Conservation (phyloP, 202 grass and related monocot genomes). For the Carex sylvatica region DNA sequence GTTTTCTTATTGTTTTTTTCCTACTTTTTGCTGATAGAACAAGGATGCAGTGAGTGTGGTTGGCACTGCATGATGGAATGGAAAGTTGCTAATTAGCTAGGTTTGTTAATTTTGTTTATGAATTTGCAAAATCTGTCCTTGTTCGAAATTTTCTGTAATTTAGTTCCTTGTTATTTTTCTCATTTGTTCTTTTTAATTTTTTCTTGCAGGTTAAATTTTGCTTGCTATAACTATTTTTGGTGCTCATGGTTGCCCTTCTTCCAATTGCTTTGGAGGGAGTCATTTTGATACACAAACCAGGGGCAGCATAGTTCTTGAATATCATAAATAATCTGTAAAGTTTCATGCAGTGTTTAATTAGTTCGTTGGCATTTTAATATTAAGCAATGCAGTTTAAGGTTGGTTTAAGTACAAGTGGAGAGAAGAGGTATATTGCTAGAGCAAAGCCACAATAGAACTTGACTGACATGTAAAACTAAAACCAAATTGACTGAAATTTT, state of each 20-base stretch:
- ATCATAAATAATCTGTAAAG: background rate
- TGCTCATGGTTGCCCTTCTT: background rate
- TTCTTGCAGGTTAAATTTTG: constrained; percentile 14
- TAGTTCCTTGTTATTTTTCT: constrained; percentile 6
- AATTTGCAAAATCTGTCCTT: background rate
- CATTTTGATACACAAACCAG: constrained; percentile 4
- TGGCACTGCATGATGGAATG: constrained; percentile 47
- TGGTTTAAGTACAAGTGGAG: constrained; percentile 4
- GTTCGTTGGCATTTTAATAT: background rate
- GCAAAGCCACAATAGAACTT: background rate
- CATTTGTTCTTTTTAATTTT: background rate
- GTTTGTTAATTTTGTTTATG: constrained; percentile 10
- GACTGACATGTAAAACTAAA: background rate
- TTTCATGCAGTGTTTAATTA: constrained; percentile 16
- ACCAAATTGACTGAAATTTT: background rate
- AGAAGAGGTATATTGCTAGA: constrained; percentile 4
- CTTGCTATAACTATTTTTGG: background rate
- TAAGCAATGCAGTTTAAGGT: background rate
- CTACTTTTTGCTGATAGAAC: constrained; percentile 1
- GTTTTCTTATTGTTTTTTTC: constrained; percentile 11
- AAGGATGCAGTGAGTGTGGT: constrained; percentile 53
- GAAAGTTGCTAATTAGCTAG: constrained; percentile 10
- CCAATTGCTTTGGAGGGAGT: background rate
- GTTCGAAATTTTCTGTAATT: background rate
- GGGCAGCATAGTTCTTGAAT: background rate